Conservation (phyloP, 2,329 filamentous ascomycete genomes). For the Colletotrichum sp. region DNA sequence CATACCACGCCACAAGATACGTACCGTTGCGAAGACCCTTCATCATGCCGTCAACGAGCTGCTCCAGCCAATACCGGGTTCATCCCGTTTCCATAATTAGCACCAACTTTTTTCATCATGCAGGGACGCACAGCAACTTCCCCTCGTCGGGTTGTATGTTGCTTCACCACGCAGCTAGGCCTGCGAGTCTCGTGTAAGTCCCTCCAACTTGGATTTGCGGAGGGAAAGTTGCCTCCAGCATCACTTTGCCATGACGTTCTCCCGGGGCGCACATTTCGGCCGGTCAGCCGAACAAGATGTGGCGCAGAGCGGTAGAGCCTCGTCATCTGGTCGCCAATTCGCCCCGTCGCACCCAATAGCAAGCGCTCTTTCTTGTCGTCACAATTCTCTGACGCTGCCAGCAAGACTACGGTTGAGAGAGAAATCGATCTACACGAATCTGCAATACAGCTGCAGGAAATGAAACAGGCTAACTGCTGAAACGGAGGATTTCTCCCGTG, state of each 20-base stretch:
- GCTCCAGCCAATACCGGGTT: conserved; percentile 13
- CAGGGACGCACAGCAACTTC: conserved; percentile 9
- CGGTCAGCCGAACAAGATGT: neutral
- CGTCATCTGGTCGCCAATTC: neutral
- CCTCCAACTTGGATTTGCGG: neutral
- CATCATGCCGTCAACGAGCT: conserved; percentile 2
- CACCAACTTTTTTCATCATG: conserved; percentile 12
- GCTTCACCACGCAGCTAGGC: neutral
- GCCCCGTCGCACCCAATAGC: neutral
- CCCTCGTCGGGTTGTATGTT: conserved; percentile 8
- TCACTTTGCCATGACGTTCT: neutral
- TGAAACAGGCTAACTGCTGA: conserved; percentile 13
- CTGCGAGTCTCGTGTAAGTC: neutral
- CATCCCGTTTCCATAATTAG: conserved; percentile 22
- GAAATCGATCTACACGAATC: neutral
- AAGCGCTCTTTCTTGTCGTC: neutral
- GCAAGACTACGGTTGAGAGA: neutral
- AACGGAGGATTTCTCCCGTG: neutral
- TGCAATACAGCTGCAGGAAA: neutral
- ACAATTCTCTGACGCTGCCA: neutral
- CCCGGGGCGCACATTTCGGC: neutral
- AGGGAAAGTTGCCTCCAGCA: neutral
- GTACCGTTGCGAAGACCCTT: conserved; percentile 10
- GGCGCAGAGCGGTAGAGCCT: neutral
- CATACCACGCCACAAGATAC: neutral